Conservation (phyloP, 2,329 filamentous ascomycete species). For the Gyromitra esculenta region DNA sequence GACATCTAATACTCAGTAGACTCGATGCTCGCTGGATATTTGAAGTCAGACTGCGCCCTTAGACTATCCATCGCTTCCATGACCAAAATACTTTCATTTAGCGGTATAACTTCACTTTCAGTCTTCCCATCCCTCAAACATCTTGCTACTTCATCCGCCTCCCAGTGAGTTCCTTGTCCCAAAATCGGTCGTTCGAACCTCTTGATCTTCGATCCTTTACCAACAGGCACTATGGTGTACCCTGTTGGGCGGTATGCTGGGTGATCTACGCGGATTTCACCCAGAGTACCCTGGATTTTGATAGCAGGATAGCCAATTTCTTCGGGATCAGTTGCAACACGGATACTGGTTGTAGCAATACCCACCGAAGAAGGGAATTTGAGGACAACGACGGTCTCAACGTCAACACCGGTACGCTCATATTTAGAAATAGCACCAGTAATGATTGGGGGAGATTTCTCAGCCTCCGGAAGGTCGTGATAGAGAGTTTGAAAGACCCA, state of each 20-base stretch:
- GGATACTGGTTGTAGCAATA: constrained; percentile 74
- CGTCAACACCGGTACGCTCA: constrained; percentile 76
- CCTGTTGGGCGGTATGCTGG: constrained; percentile 75
- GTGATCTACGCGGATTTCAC: constrained; percentile 82
- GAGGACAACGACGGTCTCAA: constrained; percentile 79
- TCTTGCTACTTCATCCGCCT: constrained; percentile 80
- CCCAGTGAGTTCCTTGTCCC: constrained; percentile 89
- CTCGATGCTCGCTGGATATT: constrained; percentile 74
- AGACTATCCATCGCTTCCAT: constrained; percentile 84
- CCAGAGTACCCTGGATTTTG: constrained; percentile 80
- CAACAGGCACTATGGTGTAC: constrained; percentile 71
- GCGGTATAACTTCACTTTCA: constrained; percentile 76
- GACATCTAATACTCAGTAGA: constrained; percentile 52
- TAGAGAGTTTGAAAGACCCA: constrained; percentile 93
- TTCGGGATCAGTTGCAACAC: constrained; percentile 71
- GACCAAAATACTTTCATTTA: constrained; percentile 81
- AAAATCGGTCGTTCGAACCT: constrained; percentile 62
- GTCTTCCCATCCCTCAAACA: constrained; percentile 79
- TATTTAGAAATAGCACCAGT: constrained; percentile 77
- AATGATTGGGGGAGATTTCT: constrained; percentile 75
- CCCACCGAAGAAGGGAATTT: constrained; percentile 80
- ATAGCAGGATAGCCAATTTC: constrained; percentile 72
- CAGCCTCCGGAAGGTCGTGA: constrained; percentile 72
- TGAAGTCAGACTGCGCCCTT: constrained; percentile 70
- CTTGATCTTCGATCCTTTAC: constrained; percentile 64